Evolutionary conservation across 352 stramenopile genomes (phyloP).

Genomic region (Phytopythium montanum): DNA sequence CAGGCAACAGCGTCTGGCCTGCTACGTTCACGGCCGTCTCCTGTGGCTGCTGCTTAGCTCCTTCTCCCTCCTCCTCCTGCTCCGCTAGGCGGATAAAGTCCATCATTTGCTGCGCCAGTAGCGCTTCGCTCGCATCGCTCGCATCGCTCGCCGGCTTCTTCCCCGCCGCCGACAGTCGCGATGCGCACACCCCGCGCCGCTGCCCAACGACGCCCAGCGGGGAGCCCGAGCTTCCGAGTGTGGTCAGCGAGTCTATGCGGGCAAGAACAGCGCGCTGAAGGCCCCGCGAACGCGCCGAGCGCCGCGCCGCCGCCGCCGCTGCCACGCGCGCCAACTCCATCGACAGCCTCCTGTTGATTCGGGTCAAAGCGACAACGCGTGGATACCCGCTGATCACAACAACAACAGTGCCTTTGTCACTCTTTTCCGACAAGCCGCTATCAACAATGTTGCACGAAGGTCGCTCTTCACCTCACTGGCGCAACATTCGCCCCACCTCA

Average conservation of each 20-base stretch:
- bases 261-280: neutral
- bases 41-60: neutral
- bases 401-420: too few relatives aligned
- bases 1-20: conserved; percentile 32
- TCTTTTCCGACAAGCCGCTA: too few relatives aligned
- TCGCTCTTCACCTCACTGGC: too few relatives aligned
- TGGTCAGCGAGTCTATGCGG: neutral
- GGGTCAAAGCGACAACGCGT: neutral
- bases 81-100: conserved; percentile 57
- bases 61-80: conserved; percentile 11
- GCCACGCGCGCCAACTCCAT: neutral
- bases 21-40: conserved; percentile 7
- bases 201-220: neutral
- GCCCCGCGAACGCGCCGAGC: conserved; percentile 7
- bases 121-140: conserved; percentile 44
- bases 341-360: neutral
- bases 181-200: conserved; percentile 12
- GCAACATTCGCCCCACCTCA: too few relatives aligned
- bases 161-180: conserved; percentile 9
- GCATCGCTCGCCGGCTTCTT: conserved; percentile 26
- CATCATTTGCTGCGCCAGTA: conserved; percentile 66
- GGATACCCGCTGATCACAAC: neutral
- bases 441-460: too few relatives aligned
- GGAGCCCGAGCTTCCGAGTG: neutral
- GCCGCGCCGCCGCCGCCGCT: neutral